A percentile compares a stretch with the other conserved stretches of the same genome.
These are phyloP conservation scores for Yamagishiella unicocca DNA, from an alignment of 139 green algal genomes.

Conservation along the genomic window DNA sequence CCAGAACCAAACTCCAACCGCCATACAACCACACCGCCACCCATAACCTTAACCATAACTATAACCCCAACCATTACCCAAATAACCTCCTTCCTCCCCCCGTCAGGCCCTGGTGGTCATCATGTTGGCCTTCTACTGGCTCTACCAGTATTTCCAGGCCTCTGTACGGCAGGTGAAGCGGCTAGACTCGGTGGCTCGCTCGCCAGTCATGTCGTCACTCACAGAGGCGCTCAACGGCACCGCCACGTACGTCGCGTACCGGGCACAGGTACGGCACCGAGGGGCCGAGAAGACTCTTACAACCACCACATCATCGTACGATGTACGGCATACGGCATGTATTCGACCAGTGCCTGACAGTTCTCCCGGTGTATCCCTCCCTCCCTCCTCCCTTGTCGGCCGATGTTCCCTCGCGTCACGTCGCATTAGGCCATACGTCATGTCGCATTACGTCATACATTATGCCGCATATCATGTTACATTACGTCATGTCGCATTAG, in stretches of 20 bases:
- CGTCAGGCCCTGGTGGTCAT: constrained; percentile 72
- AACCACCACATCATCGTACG: no score
- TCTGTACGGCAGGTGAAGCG: constrained; percentile 85
- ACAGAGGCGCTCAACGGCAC: constrained; percentile 82
- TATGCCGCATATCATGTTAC: neutral
- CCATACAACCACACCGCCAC: neutral
- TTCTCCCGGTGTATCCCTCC: neutral
- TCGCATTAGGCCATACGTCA: no score
- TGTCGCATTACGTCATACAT: neutral
- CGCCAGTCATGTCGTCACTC: constrained; percentile 83
- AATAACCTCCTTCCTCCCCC: neutral
- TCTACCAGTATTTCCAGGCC: constrained; percentile 78
- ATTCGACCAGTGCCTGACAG: no score
- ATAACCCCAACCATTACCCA: no score
- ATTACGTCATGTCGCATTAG: neutral
- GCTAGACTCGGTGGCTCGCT: constrained; percentile 83
- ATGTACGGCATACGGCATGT: no score
- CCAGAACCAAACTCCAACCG: neutral
- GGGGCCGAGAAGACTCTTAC: no score
- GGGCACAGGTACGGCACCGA: neutral
- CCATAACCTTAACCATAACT: no score
- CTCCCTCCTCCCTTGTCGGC: neutral
- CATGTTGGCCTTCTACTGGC: constrained; percentile 72
- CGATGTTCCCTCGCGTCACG: neutral
- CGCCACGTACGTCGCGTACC: constrained; percentile 77